Base-by-base conservation (phyloP, 2,329 filamentous ascomycete genomes). In the Hypoxylon rubiginosum region DNA sequence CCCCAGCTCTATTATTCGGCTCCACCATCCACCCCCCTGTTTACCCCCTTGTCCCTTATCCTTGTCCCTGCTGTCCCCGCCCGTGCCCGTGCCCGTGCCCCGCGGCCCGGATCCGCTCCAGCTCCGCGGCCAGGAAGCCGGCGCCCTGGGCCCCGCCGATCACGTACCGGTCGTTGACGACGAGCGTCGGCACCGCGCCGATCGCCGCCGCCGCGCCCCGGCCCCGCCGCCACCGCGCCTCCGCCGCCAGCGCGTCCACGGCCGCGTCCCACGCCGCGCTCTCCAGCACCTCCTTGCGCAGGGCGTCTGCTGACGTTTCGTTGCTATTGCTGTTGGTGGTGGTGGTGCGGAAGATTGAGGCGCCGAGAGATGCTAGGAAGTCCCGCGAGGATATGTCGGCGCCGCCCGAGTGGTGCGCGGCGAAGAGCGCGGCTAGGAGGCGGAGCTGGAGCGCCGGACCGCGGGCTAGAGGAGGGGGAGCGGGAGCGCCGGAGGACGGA, bases 111-210 rank as follows among this genome's bases (percentile, higher is more conserved):
- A 91, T 82, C 74, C 85, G 82, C 68, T 90, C 85, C 79, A 95
- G 94, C 39, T 91, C 77, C 66, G 86, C 83, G 72, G 90, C 80
- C 76, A 94, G 93, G 0, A 89, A 84, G 48, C 83, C 83, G 2
- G 86, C 82, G 64, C 90, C 87, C 81, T 94, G 91, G 59, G 90
- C 91, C 0, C 92, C 92, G 8, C 90, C 88, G 17, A 95, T 82
- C 68, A 89, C 85, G 77, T 88, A 93, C 73, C 82, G 82, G 1
- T 84, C 87, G 74, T 93, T 90, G 54, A 95, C 84, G 1, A 88
- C 89, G 73, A 92, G 92, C 71, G 91, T 89, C 15, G 92, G 92
- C 70, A 94, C 91, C 0, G 91, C 92, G 61, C 82, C n/a, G 17
- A 45, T 45, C 41, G n/a, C 83, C n/a, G 57, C 94, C 79, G 6